Conservation (phyloP, 176 grass and related monocot species). For the Thinopyrum elongatum region DNA sequence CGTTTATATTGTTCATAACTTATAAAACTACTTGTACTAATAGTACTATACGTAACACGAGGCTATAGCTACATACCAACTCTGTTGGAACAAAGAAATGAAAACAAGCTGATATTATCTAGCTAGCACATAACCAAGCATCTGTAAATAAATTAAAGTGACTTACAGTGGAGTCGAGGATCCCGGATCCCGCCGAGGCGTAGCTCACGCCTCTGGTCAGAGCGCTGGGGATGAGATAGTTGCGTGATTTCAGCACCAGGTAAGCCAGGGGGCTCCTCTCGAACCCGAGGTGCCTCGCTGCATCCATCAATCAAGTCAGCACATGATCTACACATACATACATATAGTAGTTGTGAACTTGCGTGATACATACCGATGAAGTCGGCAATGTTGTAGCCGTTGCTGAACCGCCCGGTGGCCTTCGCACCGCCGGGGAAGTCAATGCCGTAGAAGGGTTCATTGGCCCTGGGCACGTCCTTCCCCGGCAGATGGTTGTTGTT, state of each 20-base stretch:
- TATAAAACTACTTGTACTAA: too few species aligned
- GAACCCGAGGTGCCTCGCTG: conserved; percentile 41
- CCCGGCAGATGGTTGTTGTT: conserved; percentile 45
- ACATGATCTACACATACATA: background rate
- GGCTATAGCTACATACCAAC: too few species aligned
- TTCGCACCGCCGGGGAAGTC: conserved; percentile 28
- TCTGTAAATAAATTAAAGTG: too few species aligned
- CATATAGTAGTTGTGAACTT: background rate
- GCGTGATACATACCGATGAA: conserved; percentile 27
- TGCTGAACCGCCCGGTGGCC: conserved; percentile 65
- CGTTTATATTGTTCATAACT: too few species aligned
- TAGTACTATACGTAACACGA: too few species aligned
- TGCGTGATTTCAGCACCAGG: conserved; percentile 23
- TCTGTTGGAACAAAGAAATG: too few species aligned
- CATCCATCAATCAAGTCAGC: background rate
- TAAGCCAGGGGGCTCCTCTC: conserved; percentile 41
- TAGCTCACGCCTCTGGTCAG: conserved; percentile 35
- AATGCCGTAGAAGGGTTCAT: conserved; percentile 39
- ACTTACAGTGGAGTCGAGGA: conserved; percentile 43
- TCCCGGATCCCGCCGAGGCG: conserved; percentile 48
- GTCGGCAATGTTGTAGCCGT: conserved; percentile 55
- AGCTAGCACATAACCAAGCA: too few species aligned
- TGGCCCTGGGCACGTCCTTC: conserved; percentile 20
- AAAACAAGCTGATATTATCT: too few species aligned
- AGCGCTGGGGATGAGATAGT: background rate